Conservation (phyloP, 768 basidiomycete species). For the Sporobolomyces phaffii region DNA sequence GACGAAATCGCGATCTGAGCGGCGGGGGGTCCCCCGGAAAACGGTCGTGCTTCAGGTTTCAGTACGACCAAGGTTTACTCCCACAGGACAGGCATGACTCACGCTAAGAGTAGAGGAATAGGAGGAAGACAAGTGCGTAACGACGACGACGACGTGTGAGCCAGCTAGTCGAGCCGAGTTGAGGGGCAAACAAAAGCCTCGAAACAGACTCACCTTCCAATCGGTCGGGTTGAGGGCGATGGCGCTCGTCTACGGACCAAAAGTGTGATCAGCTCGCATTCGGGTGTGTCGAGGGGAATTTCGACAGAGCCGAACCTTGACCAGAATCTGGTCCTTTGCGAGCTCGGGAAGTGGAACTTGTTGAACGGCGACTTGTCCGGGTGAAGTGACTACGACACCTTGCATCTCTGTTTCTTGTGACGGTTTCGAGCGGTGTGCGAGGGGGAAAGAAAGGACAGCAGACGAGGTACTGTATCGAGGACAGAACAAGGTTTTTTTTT, state of each 20-base stretch:
- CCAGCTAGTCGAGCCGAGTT: too few relatives aligned
- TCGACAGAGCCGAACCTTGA: constrained; percentile 17
- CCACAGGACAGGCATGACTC: too few relatives aligned
- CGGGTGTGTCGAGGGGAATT: too few relatives aligned
- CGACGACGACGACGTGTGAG: too few relatives aligned
- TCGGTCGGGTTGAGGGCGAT: constrained; percentile 25
- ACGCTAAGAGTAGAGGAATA: too few relatives aligned
- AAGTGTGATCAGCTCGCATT: background rate
- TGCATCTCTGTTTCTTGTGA: background rate
- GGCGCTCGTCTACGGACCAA: background rate
- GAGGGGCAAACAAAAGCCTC: too few relatives aligned
- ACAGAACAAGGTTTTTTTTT: too few relatives aligned
- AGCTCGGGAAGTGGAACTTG: background rate
- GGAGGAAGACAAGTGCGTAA: too few relatives aligned
- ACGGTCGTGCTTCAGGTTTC: too few relatives aligned
- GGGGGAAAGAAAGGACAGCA: background rate
- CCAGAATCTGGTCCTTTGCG: background rate
- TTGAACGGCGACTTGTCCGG: constrained; percentile 2
- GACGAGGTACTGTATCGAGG: too few relatives aligned
- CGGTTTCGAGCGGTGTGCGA: background rate
- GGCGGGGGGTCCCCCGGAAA: too few relatives aligned
- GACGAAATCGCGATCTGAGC: constrained; percentile 9
- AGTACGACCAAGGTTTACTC: too few relatives aligned
- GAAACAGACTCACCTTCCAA: background rate
- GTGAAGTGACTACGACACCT: background rate